Percentiles rank a stretch among this genome's conserved stretches.
Evolutionary conservation across 345 rosid species (phyloP).

Genomic region (Anacardium occidentale): DNA sequence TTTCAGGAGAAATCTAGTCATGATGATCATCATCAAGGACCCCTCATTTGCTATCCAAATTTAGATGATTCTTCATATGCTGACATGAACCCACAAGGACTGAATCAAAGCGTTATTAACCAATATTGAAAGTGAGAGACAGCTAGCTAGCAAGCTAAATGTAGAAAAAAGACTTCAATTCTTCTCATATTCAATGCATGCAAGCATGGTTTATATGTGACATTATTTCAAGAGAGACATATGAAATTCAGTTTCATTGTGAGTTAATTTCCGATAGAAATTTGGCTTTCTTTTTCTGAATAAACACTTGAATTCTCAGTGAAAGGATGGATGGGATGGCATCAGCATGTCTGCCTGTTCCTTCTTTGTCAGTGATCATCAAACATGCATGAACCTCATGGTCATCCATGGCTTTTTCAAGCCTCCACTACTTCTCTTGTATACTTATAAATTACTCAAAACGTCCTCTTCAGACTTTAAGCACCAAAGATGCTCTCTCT

Average conservation of each 20-base stretch:
- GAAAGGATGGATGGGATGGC: neutral
- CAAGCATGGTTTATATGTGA: neutral
- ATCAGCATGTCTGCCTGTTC: conserved; percentile 22
- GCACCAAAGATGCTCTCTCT: neutral
- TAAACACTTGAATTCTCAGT: too few relatives aligned
- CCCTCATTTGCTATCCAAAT: conserved; percentile 20
- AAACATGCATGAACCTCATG: conserved; percentile 18
- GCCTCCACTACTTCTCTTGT: neutral
- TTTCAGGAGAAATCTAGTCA: conserved; percentile 9
- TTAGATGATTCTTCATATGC: conserved; percentile 21
- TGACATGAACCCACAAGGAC: conserved; percentile 25
- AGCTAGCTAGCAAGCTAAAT: neutral
- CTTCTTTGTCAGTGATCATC: conserved; percentile 19
- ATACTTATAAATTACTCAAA: neutral
- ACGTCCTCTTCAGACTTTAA: neutral
- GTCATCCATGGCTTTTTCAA: neutral
- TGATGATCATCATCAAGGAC: neutral
- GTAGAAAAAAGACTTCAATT: neutral
- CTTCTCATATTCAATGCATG: neutral
- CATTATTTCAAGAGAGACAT: too few relatives aligned
- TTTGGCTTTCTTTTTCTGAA: conserved; percentile 4
- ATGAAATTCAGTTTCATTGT: neutral
- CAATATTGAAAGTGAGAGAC: conserved; percentile 9
- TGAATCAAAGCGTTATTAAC: conserved; percentile 25
- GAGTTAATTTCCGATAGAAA: neutral